These are phyloP conservation scores for Alternaria angustiovoidea DNA, from an alignment of 2,329 filamentous ascomycete genomes.

Conservation along the genomic window DNA sequence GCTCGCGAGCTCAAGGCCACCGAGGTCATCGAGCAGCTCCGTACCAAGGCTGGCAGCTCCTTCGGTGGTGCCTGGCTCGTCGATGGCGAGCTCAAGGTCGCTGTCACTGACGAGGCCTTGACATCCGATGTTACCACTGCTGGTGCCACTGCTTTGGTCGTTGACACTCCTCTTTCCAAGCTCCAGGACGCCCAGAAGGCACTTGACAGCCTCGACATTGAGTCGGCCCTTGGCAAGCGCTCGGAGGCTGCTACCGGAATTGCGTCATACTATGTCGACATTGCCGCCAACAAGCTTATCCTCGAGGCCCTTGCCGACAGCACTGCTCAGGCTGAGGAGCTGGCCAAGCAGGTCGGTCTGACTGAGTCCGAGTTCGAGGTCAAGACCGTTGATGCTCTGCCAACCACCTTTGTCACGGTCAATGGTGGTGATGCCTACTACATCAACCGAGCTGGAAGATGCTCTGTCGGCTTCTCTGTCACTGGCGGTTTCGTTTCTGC, in stretches of 20 bases:
- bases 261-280: slow-evolving; percentile 53
- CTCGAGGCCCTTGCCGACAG: slow-evolving; percentile 51
- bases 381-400: slow-evolving; percentile 43
- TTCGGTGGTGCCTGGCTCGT: slow-evolving; percentile 54
- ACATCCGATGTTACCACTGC: slow-evolving; percentile 48
- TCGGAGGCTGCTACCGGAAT: slow-evolving; percentile 39
- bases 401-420: slow-evolving; percentile 49
- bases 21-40: slow-evolving; percentile 51
- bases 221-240: slow-evolving; percentile 30
- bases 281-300: slow-evolving; percentile 53
- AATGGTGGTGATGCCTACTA: slow-evolving; percentile 52
- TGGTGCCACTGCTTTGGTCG: slow-evolving; percentile 47
- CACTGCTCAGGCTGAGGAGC: slow-evolving; percentile 45
- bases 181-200: slow-evolving; percentile 51
- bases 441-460: slow-evolving; percentile 46
- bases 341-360: slow-evolving; percentile 52
- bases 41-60: slow-evolving; percentile 41
- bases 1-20: slow-evolving; percentile 49
- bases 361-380: slow-evolving; percentile 50
- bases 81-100: slow-evolving; percentile 50
- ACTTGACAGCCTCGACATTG: slow-evolving; percentile 50
- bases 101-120: slow-evolving; percentile 50
- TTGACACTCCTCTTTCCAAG: slow-evolving; percentile 49
- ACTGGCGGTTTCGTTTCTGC: slow-evolving; percentile 54
- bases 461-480: slow-evolving; percentile 55